Evolutionary conservation across 148 eudicot species (phyloP), one percentile per base, ranked within the genome.

Genomic region (Chenopodium formosanum): DNA sequence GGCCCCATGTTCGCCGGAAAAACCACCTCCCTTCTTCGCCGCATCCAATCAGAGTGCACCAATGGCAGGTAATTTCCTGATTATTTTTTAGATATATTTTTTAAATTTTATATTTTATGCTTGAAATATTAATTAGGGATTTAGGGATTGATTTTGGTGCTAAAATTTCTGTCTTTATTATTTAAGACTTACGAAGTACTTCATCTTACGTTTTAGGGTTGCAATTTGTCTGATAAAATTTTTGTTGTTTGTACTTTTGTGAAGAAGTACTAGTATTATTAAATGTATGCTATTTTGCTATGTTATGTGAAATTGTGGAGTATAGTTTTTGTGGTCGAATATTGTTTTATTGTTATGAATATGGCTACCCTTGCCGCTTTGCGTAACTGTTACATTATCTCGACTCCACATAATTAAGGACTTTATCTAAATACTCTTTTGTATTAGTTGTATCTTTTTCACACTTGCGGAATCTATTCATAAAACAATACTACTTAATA

Each of bases 1-100:
- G 98, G 99, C 0, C 98, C 99, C 82, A 96, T 96, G 99, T 96
- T 96, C 74, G 93, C 99, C 78, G 98, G 98, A 0, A 92, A 96
- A 77, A 96, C 97, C 69, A 88, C 99, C 73, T 87, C 91, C 22
- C 90, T 92, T 25, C 92, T 94, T 25, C 89, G 83, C 71, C 91
- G 95, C 52, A 89, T 94, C 68, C 88, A 89, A 81, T 78, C 88
- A 0, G 94, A 90, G 77, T 80, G 79, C 79, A 79, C 46, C 12
- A 86, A 80, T 79, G 97, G 92, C 88, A 92, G 95, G 98, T 92
- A 83, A 9, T 78, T 58, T 1, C 9, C 23, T 78, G 60, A 52
- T 62, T 7, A 32, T 8, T 14, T 4, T 71, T n/a, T 73, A 9
- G 10, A 27, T 29, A 13, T 10, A 52, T 65, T 65, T 65, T 65